Evolutionary conservation across 2,329 filamentous ascomycete genomes (phyloP).

Genomic region (Trichoderma semiorbis): DNA sequence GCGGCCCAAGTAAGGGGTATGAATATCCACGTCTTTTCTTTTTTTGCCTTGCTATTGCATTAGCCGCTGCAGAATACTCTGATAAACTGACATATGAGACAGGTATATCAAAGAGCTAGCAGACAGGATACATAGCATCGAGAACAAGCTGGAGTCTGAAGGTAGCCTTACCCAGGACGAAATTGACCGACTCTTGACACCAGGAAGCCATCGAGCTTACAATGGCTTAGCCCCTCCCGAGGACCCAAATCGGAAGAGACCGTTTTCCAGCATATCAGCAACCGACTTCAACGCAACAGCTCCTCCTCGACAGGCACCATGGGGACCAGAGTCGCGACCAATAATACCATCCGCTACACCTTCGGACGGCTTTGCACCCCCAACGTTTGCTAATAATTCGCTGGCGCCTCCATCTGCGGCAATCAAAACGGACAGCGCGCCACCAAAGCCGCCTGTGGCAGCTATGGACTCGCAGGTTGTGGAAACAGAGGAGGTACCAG

Average conservation of each 20-base stretch:
- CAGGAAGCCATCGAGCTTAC: conserved; percentile 31
- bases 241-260: conserved; percentile 41
- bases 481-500: conserved; percentile 32
- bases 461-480: conserved; percentile 36
- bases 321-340: conserved; percentile 47
- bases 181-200: conserved; percentile 42
- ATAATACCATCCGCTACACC: conserved; percentile 40
- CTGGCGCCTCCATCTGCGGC: conserved; percentile 46
- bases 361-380: conserved; percentile 30
- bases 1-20: conserved; percentile 84
- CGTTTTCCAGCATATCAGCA: conserved; percentile 46
- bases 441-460: conserved; percentile 35
- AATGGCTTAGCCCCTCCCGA: conserved; percentile 30
- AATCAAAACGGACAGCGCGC: conserved; percentile 37
- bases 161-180: conserved; percentile 41
- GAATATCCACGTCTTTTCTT: background rate
- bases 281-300: conserved; percentile 41
- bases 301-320: conserved; percentile 42
- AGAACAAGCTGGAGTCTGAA: conserved; percentile 67
- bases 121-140: conserved; percentile 77
- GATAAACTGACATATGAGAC: conserved; percentile 18
- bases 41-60: background rate
- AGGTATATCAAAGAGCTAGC: conserved; percentile 91
- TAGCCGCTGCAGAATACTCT: background rate
- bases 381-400: conserved; percentile 38